phyloP scores from a whole-genome alignment of 257 asterid species.

The Forsythia viridissima region DNA sequence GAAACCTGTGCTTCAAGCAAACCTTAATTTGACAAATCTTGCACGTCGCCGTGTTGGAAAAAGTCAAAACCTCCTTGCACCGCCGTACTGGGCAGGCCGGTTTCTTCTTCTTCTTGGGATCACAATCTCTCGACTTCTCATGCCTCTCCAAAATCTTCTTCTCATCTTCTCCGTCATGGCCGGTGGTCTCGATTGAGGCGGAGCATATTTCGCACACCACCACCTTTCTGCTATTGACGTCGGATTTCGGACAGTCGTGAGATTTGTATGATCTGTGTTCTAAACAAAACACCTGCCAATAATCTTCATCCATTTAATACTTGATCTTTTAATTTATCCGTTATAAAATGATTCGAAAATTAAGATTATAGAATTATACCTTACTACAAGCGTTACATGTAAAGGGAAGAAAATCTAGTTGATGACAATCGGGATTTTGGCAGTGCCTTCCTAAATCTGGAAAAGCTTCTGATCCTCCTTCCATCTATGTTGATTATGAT shows the following conservation, averaged over 20 bases:
- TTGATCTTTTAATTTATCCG: too few species aligned
- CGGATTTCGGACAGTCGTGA: conserved; percentile 72
- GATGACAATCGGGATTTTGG: conserved; percentile 67
- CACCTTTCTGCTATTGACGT: conserved; percentile 64
- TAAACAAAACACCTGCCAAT: conserved; percentile 50
- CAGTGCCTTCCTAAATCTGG: conserved; percentile 93
- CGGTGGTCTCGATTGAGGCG: conserved; percentile 69
- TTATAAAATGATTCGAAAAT: too few species aligned
- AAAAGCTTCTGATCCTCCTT: conserved; percentile 84
- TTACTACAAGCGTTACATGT: conserved; percentile 61
- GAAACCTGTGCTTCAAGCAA: conserved; percentile 85
- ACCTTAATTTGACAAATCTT: conserved; percentile 59
- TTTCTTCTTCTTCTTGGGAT: conserved; percentile 77
- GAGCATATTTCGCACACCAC: conserved; percentile 75
- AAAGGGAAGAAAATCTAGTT: conserved; percentile 93
- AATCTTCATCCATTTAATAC: too few species aligned
- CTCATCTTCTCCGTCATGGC: conserved; percentile 50
- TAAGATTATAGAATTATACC: conserved; percentile 23
- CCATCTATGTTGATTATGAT: conserved; percentile 28
- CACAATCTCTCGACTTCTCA: conserved; percentile 68
- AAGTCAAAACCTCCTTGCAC: conserved; percentile 73
- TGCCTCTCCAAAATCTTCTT: conserved; percentile 56
- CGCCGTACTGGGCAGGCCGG: conserved; percentile 64
- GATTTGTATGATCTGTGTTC: conserved; percentile 80
- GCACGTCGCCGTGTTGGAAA: conserved; percentile 79